phyloP scores from a whole-genome alignment of 495 filamentous ascomycete species.

The Xylaria telfairii region DNA sequence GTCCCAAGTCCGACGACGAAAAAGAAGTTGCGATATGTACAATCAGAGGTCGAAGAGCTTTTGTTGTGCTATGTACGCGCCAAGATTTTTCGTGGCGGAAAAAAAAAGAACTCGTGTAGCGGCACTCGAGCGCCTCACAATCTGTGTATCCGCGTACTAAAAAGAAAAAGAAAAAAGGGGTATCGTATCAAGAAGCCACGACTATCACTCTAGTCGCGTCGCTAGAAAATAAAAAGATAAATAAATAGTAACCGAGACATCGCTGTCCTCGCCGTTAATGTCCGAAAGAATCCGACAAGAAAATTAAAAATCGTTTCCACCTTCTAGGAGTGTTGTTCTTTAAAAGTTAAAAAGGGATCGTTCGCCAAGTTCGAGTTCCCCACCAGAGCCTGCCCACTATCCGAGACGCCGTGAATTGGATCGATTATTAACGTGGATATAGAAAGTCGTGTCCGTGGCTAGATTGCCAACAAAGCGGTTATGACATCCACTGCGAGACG shows the following conservation, averaged over 20 bases:
- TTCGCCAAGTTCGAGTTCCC: background rate
- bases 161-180: constrained; percentile 15
- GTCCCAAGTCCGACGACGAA: background rate
- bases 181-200: constrained; percentile 16
- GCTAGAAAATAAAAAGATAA: constrained; percentile 1
- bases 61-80: background rate
- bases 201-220: background rate
- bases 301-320: background rate
- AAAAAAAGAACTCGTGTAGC: background rate
- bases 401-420: background rate
- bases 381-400: background rate
- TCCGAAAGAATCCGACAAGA: background rate
- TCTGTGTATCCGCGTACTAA: background rate
- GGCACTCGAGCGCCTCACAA: background rate
- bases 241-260: background rate
- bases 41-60: background rate
- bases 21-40: constrained; percentile 1
- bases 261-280: background rate
- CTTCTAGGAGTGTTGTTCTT: background rate
- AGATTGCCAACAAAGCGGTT: background rate
- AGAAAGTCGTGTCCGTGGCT: background rate
- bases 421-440: background rate
- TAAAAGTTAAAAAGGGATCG: background rate
- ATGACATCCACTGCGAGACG: constrained; percentile 21
- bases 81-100: background rate